A percentile compares a stretch with the other conserved stretches of the same genome.
Evolutionary conservation across 371 early-diverging fungal genomes (phyloP).

Genomic region (Dentiscutata heterogama): DNA sequence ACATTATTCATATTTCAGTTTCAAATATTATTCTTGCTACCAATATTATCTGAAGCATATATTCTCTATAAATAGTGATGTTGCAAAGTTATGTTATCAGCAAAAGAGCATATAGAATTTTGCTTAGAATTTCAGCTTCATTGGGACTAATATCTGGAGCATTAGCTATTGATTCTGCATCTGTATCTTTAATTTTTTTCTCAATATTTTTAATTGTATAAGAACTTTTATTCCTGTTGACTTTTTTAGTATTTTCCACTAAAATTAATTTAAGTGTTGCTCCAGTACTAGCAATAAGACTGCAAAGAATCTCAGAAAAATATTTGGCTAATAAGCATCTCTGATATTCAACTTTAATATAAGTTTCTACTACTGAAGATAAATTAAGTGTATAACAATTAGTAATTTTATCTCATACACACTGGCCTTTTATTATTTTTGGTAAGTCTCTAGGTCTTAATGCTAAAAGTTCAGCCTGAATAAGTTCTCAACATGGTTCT

Average conservation of each 20-base stretch:
- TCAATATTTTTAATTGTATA: neutral
- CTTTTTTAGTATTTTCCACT: neutral
- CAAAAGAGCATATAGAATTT: neutral
- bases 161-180: neutral
- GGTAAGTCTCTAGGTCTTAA: neutral
- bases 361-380: neutral
- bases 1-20: neutral
- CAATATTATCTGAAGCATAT: neutral
- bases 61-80: neutral
- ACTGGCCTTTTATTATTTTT: slow-evolving; percentile 1
- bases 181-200: neutral
- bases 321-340: neutral
- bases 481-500: neutral
- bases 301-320: neutral
- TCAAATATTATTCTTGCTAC: neutral
- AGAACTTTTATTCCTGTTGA: neutral
- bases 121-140: slow-evolving; percentile 4
- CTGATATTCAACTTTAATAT: slow-evolving; percentile 4
- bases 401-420: neutral
- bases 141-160: neutral
- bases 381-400: neutral
- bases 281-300: slow-evolving; percentile 11
- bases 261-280: neutral
- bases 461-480: neutral
- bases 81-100: neutral